phyloP scores from a whole-genome alignment of 176 grass and related monocot genomes.

The Eragrostis curvula region DNA sequence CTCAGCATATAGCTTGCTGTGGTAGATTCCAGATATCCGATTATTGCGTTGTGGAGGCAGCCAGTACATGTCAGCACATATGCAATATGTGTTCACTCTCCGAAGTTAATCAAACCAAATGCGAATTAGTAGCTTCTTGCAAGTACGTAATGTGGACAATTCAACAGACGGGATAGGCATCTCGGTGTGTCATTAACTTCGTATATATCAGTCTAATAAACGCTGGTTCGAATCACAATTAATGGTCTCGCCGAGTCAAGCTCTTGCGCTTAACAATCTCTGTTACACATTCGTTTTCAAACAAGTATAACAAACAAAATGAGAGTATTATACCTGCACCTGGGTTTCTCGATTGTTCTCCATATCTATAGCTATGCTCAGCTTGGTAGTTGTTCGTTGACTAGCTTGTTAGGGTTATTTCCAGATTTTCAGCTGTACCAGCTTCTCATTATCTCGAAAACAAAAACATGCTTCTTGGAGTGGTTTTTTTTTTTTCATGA shows the following conservation, averaged over 20 bases:
- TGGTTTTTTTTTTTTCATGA: background rate
- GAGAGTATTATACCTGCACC: background rate
- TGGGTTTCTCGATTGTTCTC: background rate
- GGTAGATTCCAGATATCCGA: no score
- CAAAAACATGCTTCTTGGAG: no score
- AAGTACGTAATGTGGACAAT: background rate
- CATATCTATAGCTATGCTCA: background rate
- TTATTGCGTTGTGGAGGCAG: background rate
- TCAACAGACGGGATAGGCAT: slow-evolving; percentile 14
- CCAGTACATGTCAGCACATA: background rate
- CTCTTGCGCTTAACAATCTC: slow-evolving; percentile 39
- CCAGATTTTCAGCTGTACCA: background rate
- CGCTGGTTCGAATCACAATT: slow-evolving; percentile 12
- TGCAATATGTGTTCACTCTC: background rate
- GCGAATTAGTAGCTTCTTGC: background rate
- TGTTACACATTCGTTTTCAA: background rate
- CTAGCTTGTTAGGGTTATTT: background rate
- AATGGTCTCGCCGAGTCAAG: background rate
- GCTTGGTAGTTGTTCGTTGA: background rate
- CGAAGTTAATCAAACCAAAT: background rate
- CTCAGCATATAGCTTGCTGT: no score
- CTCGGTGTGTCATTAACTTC: slow-evolving; percentile 21
- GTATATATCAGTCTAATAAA: background rate
- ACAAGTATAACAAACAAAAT: background rate
- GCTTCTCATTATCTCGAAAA: no score